phyloP scores from a whole-genome alignment of 306 rosid species.

The Acacia acuminata region DNA sequence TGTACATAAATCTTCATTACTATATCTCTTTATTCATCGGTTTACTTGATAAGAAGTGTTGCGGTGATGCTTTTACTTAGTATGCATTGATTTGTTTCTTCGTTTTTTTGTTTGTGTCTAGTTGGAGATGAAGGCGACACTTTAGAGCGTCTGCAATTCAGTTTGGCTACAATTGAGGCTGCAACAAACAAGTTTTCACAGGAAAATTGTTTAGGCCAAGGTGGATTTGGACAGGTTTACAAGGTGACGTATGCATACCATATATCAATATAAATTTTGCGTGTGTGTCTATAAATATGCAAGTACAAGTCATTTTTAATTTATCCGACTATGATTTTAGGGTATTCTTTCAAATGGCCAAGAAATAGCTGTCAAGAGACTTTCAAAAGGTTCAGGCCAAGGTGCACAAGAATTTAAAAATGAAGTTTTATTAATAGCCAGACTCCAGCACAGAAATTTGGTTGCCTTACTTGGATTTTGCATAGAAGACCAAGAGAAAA shows the following conservation, averaged over 20 bases:
- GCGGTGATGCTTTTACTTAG: neutral
- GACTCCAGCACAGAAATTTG: neutral
- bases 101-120: neutral
- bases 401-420: conserved; percentile 32
- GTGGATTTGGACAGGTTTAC: neutral
- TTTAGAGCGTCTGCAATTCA: neutral
- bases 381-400: conserved; percentile 16
- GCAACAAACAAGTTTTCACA: neutral
- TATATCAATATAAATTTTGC: neutral
- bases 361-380: conserved; percentile 28
- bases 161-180: neutral
- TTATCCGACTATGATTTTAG: neutral
- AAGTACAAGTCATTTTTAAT: neutral
- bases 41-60: too few relatives aligned
- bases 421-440: neutral
- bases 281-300: neutral
- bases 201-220: neutral
- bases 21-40: neutral
- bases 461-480: neutral
- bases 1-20: neutral
- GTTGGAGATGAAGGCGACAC: neutral
- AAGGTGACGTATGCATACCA: neutral
- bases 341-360: conserved; percentile 1
- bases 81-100: too few relatives aligned
- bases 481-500: neutral